Evolutionary conservation across 306 rosid species (phyloP), one percentile per base, ranked within the genome.

Genomic region (Cicer yamashitae): DNA sequence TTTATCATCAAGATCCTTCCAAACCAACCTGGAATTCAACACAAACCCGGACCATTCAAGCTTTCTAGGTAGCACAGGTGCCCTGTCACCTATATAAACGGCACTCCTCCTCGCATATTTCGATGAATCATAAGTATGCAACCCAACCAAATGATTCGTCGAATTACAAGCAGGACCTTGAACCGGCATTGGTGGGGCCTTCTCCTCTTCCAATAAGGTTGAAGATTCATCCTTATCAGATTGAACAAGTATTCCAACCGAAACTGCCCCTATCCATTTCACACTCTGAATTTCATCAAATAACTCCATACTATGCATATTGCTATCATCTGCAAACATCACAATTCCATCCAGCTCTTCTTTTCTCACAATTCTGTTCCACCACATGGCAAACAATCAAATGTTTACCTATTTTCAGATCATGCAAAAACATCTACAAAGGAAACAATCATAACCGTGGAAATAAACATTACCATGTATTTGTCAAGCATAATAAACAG

Each of bases 101-200:
- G 97, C 96, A 15, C 79, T 83, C 75, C 81, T 90, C 46, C 89
- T 94, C 6, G 38, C 76, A 78, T 90, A 87, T 0, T 86, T 91
- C 48, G 77, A 69, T 1, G 92, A 75, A 80, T 94, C 88, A 75
- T 88, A 94, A 65, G 96, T 91, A 81, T 94, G 96, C 98, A 96
- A 90, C 70, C 98, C 98, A 73, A 84, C 89, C 81, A 94, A 82
- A 45, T 82, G 78, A 77, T 86, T 75, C 59, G 96, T 89, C 9
- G 89, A 87, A 77, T 91, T 94, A 83, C 98, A 94, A 64, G 97
- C 91, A 86, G 96, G 98, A 81, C 98, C 98, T 74, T 94, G 98
- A 62, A 91, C 85, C 2, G 97, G 97, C 84, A 85, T 56, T 53
- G 76, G 47, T 4, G 59, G 65, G 43, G 70, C 62, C 77, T 81